phyloP scores from a whole-genome alignment of 1,284 basidiomycete species.

The Boletellus sp. region DNA sequence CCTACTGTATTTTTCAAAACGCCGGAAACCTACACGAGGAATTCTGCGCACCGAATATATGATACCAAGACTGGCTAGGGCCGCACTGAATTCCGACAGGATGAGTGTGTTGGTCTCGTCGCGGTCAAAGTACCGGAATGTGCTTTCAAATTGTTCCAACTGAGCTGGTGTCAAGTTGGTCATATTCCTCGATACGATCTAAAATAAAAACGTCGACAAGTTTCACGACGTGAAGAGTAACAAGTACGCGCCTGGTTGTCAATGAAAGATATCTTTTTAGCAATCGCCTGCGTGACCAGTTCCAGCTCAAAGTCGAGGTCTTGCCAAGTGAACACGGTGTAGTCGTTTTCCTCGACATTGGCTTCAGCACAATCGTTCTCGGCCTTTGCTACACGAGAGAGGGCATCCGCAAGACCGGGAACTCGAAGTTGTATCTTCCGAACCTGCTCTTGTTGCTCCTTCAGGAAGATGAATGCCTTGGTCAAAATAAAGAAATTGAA shows the following conservation, averaged over 20 bases:
- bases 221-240: not conserved
- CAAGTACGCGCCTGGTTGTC: constrained; percentile 78
- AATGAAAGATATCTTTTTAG: constrained; percentile 91
- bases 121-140: constrained; percentile 96
- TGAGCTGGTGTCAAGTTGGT: constrained; percentile 93
- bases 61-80: constrained; percentile 91
- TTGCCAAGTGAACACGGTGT: constrained; percentile 87
- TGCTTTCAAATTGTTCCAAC: constrained; percentile 94
- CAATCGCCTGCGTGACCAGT: constrained; percentile 76
- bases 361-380: constrained; percentile 83
- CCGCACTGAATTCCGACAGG: constrained; percentile 85
- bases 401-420: constrained; percentile 54
- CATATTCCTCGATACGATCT: constrained; percentile 91
- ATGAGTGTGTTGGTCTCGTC: constrained; percentile 88
- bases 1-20: constrained; percentile 39
- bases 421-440: constrained; percentile 61
- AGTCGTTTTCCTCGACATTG: constrained; percentile 96
- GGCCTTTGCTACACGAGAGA: constrained; percentile 54
- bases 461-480: not conserved
- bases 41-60: constrained; percentile 73
- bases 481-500: constrained; percentile 20
- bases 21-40: not conserved
- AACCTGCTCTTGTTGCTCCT: constrained; percentile 56
- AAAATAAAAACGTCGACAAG: constrained; percentile 8
- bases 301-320: constrained; percentile 91